Conservation (phyloP, 768 basidiomycete genomes). For the Amylocystis lapponica region DNA sequence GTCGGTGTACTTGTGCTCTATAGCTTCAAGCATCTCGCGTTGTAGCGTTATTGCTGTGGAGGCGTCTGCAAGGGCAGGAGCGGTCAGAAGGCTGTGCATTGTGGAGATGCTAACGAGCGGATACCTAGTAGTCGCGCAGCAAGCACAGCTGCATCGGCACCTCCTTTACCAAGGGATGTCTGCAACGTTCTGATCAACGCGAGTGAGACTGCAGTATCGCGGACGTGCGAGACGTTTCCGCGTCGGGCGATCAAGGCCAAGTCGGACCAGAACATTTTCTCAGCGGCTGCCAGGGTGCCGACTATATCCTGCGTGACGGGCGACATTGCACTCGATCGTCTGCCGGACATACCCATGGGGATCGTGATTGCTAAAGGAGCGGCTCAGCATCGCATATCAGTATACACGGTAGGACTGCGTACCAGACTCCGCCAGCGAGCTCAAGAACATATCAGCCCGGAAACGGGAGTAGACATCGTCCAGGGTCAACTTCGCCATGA, state of each 20-base stretch:
- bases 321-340: conserved; percentile 31
- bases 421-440: conserved; percentile 90
- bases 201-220: conserved; percentile 68
- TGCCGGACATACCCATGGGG: conserved; percentile 68
- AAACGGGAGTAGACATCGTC: conserved; percentile 75
- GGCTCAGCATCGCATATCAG: background rate
- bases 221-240: conserved; percentile 65
- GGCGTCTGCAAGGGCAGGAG: conserved; percentile 44
- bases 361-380: conserved; percentile 66
- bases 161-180: conserved; percentile 67
- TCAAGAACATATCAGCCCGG: conserved; percentile 82
- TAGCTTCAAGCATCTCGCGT: conserved; percentile 81
- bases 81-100: background rate
- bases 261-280: conserved; percentile 62
- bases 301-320: conserved; percentile 54
- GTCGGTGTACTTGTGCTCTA: conserved; percentile 61
- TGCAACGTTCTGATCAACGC: conserved; percentile 71
- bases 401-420: conserved; percentile 23
- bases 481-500: conserved; percentile 75
- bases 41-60: conserved; percentile 74
- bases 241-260: conserved; percentile 47
- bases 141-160: conserved; percentile 40
- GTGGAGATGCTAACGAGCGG: conserved; percentile 5
- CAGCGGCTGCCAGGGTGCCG: conserved; percentile 57
- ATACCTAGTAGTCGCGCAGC: conserved; percentile 62